These are phyloP conservation scores for Naganishia sp. DNA, from an alignment of 1,284 basidiomycete species.

Conservation along the genomic window DNA sequence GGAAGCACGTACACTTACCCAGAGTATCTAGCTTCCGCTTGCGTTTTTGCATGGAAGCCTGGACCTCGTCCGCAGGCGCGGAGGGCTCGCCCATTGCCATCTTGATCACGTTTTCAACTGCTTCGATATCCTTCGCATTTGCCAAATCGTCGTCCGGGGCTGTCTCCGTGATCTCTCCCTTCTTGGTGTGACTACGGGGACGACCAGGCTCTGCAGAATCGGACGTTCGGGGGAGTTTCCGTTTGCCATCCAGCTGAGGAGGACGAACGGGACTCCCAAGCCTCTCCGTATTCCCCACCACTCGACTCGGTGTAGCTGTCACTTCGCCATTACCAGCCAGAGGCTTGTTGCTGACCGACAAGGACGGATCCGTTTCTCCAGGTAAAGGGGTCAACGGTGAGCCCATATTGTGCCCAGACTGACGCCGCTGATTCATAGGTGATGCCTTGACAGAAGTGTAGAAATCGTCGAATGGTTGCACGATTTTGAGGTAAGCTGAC, in stretches of 20 bases:
- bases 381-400: conserved; percentile 22
- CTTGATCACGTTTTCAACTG: conserved; percentile 17
- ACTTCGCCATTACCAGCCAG: not conserved
- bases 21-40: conserved; percentile 14
- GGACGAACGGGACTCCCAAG: conserved; percentile 14
- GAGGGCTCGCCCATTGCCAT: not conserved
- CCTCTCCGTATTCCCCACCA: conserved; percentile 10
- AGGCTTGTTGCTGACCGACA: conserved; percentile 4
- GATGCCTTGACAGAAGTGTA: conserved; percentile 67
- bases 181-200: not conserved
- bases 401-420: not conserved
- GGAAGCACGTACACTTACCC: not conserved
- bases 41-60: not conserved
- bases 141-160: conserved; percentile 7
- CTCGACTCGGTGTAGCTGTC: conserved; percentile 10
- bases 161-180: not conserved
- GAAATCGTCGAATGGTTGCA: conserved; percentile 92
- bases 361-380: not conserved
- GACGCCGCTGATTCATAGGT: conserved; percentile 1
- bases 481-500: conserved; percentile 84
- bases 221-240: not conserved
- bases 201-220: conserved; percentile 1
- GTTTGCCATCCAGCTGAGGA: not conserved
- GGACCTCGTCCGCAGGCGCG: conserved; percentile 1
- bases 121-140: conserved; percentile 12